Evolutionary conservation across 805 yeast species (phyloP).

Genomic region (Phaffomyces antillensis): DNA sequence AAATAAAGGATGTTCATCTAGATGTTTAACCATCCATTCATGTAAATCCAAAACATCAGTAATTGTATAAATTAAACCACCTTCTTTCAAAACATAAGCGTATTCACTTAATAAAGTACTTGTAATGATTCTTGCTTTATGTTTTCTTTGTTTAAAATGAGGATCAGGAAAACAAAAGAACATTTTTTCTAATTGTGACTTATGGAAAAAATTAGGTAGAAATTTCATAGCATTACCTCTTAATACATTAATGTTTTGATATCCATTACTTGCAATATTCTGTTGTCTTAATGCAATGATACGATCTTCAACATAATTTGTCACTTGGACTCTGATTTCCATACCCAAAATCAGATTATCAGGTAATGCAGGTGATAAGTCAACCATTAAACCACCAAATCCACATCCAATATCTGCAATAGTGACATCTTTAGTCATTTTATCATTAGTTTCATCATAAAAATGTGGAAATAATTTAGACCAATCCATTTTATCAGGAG

Average conservation of each 20-base stretch:
- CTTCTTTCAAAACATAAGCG: slow-evolving; percentile 81
- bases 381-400: slow-evolving; percentile 83
- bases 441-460: slow-evolving; percentile 33
- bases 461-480: slow-evolving; percentile 60
- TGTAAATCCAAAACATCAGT: slow-evolving; percentile 94
- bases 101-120: slow-evolving; percentile 84
- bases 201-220: slow-evolving; percentile 84
- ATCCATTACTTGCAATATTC: slow-evolving; percentile 33
- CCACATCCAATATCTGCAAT: slow-evolving; percentile 98
- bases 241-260: slow-evolving; percentile 81
- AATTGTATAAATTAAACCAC: slow-evolving; percentile 87
- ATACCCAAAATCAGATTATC: slow-evolving; percentile 77
- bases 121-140: slow-evolving; percentile 93
- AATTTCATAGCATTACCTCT: slow-evolving; percentile 98
- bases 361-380: slow-evolving; percentile 72
- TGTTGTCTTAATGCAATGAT: slow-evolving; percentile 74
- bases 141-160: slow-evolving; percentile 94
- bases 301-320: slow-evolving; percentile 93
- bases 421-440: slow-evolving; percentile 52
- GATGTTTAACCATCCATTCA: slow-evolving; percentile 91
- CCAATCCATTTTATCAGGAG: slow-evolving; percentile 90
- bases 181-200: slow-evolving; percentile 79
- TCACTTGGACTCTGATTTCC: slow-evolving; percentile 97
- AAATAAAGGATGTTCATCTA: slow-evolving; percentile 87
- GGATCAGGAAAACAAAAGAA: slow-evolving; percentile 99